phyloP scores from a whole-genome alignment of 2,329 filamentous ascomycete genomes.

The Dendryphion nanum region DNA sequence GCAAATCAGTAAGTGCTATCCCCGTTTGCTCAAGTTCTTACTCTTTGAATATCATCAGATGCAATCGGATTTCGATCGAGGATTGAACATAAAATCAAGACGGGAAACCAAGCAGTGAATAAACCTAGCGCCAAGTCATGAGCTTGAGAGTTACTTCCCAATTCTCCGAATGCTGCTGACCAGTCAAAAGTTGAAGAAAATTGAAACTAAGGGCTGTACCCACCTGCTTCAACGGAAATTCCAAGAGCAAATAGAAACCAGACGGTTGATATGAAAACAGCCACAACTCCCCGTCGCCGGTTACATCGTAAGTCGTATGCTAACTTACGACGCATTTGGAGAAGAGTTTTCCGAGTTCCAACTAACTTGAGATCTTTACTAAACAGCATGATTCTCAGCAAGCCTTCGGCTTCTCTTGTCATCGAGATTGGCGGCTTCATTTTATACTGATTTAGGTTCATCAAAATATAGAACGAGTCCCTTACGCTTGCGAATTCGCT shows the following conservation, averaged over 20 bases:
- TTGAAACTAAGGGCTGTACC: too few species aligned
- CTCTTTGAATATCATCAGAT: constrained; percentile 37
- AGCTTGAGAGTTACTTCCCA: constrained; percentile 43
- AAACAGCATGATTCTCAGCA: constrained; percentile 43
- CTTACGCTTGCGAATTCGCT: constrained; percentile 39
- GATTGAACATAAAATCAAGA: constrained; percentile 46
- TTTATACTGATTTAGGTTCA: constrained; percentile 47
- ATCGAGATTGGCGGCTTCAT: constrained; percentile 23
- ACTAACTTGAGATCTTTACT: constrained; percentile 37
- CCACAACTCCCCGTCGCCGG: constrained; percentile 42
- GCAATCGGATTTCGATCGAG: constrained; percentile 48
- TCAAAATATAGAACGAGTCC: constrained; percentile 47
- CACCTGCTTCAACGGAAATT: constrained; percentile 33
- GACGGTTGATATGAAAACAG: constrained; percentile 42
- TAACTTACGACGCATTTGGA: constrained; percentile 33
- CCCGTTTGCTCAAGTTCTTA: constrained; percentile 45
- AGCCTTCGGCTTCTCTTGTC: constrained; percentile 37
- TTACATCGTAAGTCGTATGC: constrained; percentile 42
- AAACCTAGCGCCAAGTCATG: constrained; percentile 47
- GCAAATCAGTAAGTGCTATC: constrained; percentile 41
- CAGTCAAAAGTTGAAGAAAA: constrained; percentile 1
- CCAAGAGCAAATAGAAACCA: constrained; percentile 45
- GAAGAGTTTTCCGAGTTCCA: constrained; percentile 26
- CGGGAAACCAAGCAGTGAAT: constrained; percentile 46
- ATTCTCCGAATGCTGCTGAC: constrained; percentile 25